These are phyloP conservation scores for Coffea canephora DNA, from an alignment of 257 asterid genomes.

Conservation along the genomic window DNA sequence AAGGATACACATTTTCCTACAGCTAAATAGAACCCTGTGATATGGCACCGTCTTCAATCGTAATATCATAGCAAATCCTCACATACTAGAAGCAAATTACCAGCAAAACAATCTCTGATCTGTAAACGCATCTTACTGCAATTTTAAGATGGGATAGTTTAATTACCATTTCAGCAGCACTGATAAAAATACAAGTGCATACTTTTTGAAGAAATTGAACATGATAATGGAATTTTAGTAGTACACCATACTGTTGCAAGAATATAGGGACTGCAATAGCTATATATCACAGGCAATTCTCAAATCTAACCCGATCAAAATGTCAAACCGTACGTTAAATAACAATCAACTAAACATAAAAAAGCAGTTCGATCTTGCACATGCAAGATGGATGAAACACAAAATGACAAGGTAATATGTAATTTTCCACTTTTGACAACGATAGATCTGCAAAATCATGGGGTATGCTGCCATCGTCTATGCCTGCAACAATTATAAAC, in stretches of 20 bases:
- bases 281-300: conserved; percentile 9
- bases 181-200: neutral
- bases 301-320: conserved; percentile 10
- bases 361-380: conserved; percentile 16
- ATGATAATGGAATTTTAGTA: neutral
- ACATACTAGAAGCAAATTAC: no score
- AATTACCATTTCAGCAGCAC: neutral
- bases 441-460: conserved; percentile 30
- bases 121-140: no score
- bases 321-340: neutral
- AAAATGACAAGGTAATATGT: conserved; percentile 19
- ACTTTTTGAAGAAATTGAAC: neutral
- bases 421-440: conserved; percentile 31
- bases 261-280: conserved; percentile 6
- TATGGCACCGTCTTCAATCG: neutral
- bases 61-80: no score
- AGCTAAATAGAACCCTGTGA: neutral
- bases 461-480: conserved; percentile 21
- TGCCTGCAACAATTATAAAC: conserved; percentile 33
- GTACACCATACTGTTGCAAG: neutral
- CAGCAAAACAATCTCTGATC: neutral
- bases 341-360: conserved; percentile 10
- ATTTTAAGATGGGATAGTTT: neutral
- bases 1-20: no score
- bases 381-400: conserved; percentile 16